A percentile compares a stretch with the other conserved stretches of the same genome.
These are phyloP conservation scores for Paecilomyces sp. DNA, from an alignment of 2,329 filamentous ascomycete genomes.

Conservation along the genomic window DNA sequence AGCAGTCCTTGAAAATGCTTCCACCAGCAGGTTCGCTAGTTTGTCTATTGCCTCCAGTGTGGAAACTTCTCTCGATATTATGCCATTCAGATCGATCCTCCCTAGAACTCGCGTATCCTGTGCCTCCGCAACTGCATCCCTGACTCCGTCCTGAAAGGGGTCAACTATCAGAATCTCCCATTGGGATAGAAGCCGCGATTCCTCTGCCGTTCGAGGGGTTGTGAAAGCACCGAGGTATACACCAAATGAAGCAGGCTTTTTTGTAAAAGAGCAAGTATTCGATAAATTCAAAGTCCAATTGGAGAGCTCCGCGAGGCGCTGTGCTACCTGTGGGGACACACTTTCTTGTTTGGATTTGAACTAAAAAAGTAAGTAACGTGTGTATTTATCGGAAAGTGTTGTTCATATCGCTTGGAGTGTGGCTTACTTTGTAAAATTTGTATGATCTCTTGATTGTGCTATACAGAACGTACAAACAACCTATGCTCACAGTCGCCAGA, in stretches of 20 bases:
- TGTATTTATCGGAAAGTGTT: not conserved
- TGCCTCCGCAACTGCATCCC: constrained; percentile 21
- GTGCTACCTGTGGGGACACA: constrained; percentile 16
- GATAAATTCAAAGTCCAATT: constrained; percentile 15
- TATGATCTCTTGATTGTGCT: constrained; percentile 13
- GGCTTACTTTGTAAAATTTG: constrained; percentile 21
- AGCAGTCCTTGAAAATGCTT: constrained; percentile 15
- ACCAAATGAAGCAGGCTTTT: constrained; percentile 32
- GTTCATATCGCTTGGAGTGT: not conserved
- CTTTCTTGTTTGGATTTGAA: constrained; percentile 13
- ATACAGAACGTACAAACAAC: constrained; percentile 22
- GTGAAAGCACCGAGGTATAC: constrained; percentile 37
- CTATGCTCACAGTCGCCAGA: constrained; percentile 20
- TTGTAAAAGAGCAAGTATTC: constrained; percentile 4
- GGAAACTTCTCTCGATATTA: constrained; percentile 15
- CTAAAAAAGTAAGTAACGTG: constrained; percentile 8
- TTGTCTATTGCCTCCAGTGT: constrained; percentile 19
- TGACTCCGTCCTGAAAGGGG: constrained; percentile 29
- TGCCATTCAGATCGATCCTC: constrained; percentile 20
- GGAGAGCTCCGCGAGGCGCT: constrained; percentile 15
- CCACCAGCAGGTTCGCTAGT: constrained; percentile 19
- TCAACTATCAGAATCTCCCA: constrained; percentile 42
- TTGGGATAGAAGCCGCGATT: constrained; percentile 29
- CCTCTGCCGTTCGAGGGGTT: constrained; percentile 19
- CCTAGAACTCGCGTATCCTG: constrained; percentile 19